Conservation (phyloP, 169 alveolate species). For the Plasmodium adleri region DNA sequence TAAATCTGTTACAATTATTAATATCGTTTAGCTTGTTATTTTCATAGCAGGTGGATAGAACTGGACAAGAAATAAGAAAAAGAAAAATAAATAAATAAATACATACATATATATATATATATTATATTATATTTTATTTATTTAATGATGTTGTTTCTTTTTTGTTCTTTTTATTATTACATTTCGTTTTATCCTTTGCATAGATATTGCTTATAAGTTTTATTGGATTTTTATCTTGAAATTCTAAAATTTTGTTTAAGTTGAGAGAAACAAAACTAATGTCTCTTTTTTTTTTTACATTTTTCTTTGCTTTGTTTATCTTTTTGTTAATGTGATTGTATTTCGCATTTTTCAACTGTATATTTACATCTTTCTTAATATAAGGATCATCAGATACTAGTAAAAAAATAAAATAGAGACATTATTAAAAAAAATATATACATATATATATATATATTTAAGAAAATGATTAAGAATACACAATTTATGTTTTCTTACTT, state of each 20-base stretch:
- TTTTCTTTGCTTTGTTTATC: constrained; percentile 17
- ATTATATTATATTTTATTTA: neutral
- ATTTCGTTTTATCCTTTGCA: constrained; percentile 41
- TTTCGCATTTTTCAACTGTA: constrained; percentile 30
- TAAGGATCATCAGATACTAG: constrained; percentile 9
- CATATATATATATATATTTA: neutral
- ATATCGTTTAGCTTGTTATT: constrained; percentile 12
- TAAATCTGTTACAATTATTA: constrained; percentile 45
- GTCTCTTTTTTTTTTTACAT: constrained; percentile 27
- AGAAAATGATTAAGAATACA: neutral
- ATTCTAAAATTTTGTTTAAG: constrained; percentile 28
- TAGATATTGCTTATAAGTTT: constrained; percentile 35
- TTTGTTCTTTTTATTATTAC: constrained; percentile 22
- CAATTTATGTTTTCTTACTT: no score
- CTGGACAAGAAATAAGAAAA: constrained; percentile 11
- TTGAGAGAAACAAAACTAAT: constrained; percentile 55
- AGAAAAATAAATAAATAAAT: neutral
- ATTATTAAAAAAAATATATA: neutral
- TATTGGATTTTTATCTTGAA: constrained; percentile 32
- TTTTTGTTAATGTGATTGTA: constrained; percentile 11
- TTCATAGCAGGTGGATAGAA: constrained; percentile 52
- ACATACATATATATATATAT: neutral
- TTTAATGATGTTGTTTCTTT: neutral
- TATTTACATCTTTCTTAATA: neutral
- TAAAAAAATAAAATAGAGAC: constrained; percentile 11